phyloP scores from a whole-genome alignment of 106 monocot species.

The Cymbidium sinense region DNA sequence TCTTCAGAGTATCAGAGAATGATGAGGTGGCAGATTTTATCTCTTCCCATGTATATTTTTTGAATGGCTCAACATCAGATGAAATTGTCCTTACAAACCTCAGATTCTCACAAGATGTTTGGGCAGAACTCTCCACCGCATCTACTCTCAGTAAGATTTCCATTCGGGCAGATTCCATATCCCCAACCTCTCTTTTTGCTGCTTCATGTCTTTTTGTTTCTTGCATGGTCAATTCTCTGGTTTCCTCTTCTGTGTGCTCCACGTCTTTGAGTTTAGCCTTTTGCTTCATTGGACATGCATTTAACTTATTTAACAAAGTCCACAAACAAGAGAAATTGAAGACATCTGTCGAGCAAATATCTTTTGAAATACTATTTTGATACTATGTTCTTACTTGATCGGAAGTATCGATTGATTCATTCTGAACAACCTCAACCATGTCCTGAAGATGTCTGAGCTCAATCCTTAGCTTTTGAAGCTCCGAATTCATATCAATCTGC shows the following conservation, averaged over 20 bases:
- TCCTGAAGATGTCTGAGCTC: slow-evolving; percentile 34
- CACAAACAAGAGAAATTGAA: not conserved
- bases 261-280: slow-evolving; percentile 38
- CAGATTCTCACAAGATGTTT: slow-evolving; percentile 29
- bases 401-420: slow-evolving; percentile 32
- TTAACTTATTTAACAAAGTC: slow-evolving; percentile 33
- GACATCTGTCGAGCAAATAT: not conserved
- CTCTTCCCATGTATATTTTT: slow-evolving; percentile 63
- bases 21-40: slow-evolving; percentile 62
- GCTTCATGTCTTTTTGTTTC: slow-evolving; percentile 46
- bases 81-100: slow-evolving; percentile 18
- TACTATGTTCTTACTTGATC: slow-evolving; percentile 21
- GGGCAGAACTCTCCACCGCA: slow-evolving; percentile 27
- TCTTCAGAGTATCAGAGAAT: slow-evolving; percentile 43
- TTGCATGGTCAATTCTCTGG: slow-evolving; percentile 22
- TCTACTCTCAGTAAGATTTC: slow-evolving; percentile 33
- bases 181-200: slow-evolving; percentile 35
- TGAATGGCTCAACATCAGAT: slow-evolving; percentile 25
- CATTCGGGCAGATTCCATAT: slow-evolving; percentile 22
- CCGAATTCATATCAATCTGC: slow-evolving; percentile 32
- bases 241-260: slow-evolving; percentile 26
- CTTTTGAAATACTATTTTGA: not conserved
- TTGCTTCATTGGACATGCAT: slow-evolving; percentile 28
- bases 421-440: slow-evolving; percentile 20
- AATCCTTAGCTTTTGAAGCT: slow-evolving; percentile 49